Base-by-base conservation (phyloP, 2,329 filamentous ascomycete genomes). In the Ascochyta lentis region DNA sequence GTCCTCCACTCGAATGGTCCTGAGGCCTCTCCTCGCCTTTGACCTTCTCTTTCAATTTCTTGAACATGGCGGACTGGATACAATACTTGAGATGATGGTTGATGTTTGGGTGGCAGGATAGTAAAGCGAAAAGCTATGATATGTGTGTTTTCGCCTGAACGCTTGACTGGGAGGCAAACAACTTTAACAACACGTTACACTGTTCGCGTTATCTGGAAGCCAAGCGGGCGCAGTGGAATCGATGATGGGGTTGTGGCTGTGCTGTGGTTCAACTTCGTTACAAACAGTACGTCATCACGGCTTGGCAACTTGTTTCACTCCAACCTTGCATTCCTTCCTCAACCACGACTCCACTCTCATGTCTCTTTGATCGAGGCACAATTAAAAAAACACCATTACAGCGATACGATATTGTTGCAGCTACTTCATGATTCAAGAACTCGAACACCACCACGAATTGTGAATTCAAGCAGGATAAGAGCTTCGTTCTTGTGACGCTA, bases 1-100 rank as follows among this genome's bases (percentile, higher is more conserved):
- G 64, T 52, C 50, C 61, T 38, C 19, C 37, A 8, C 29, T 23
- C 6, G 42, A 4, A 2, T 43, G 44, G 4, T 51, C 59, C 22
- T 62, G 63, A 4, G 59, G 38, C 9, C 27, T 35, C 22, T 70
- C 66, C 3, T 71, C 64, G 23, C 64, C 65, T 37, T 69, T 72
- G n/a, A 74, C 46, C 59, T 73, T 75, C 15, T 66, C 67, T 47
- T 75, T 75, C 19, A 73, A 50, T 45, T 75, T 75, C 45, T 71
- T 73, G 60, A 75, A 72, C 71, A 75, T 74, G 34, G 8, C 64
- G n/a, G 22, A 47, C 42, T 35, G 12, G 34, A 45, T 3, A 27
- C 37, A 38, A 34, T 44, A 4, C 23, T 26, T 10, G 2, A 27
- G 19, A 26, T 27, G 35, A 26, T 38, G 9, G 19, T 9, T 34